Conservation (phyloP, 2,329 filamentous ascomycete genomes). For the Diaporthe vexans region DNA sequence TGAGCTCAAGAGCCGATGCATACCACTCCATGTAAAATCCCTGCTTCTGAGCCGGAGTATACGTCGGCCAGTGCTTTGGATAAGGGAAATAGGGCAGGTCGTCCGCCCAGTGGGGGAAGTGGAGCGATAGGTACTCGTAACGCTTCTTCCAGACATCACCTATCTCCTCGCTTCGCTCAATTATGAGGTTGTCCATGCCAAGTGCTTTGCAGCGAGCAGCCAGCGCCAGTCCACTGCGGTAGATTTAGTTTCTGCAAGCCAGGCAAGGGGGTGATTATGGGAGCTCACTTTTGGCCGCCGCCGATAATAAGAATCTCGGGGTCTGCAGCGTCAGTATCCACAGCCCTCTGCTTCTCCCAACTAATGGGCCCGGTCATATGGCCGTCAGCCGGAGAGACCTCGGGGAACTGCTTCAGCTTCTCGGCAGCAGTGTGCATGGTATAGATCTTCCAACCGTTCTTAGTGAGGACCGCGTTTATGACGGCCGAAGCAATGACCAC, state of each 20-base stretch:
- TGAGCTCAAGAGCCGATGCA: slow-evolving; percentile 72
- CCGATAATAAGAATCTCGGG: background rate
- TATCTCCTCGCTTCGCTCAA: slow-evolving; percentile 64
- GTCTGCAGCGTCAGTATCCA: slow-evolving; percentile 44
- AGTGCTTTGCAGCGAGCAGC: slow-evolving; percentile 69
- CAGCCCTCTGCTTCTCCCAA: slow-evolving; percentile 50
- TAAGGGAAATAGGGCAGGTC: slow-evolving; percentile 73
- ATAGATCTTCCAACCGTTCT: slow-evolving; percentile 52
- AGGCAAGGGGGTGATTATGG: background rate
- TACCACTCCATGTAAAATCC: slow-evolving; percentile 75
- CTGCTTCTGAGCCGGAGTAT: slow-evolving; percentile 77
- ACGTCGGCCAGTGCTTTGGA: slow-evolving; percentile 72
- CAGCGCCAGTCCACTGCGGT: slow-evolving; percentile 53
- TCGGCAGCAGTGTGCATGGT: slow-evolving; percentile 53
- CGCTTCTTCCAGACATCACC: slow-evolving; percentile 73
- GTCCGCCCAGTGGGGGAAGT: slow-evolving; percentile 71
- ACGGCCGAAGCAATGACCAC: slow-evolving; percentile 49
- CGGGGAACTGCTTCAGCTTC: slow-evolving; percentile 50
- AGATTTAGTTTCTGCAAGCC: background rate
- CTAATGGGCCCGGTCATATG: slow-evolving; percentile 52
- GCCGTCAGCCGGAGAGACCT: slow-evolving; percentile 48
- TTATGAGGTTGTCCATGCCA: slow-evolving; percentile 62
- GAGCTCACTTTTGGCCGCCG: slow-evolving; percentile 6
- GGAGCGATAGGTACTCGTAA: slow-evolving; percentile 60
- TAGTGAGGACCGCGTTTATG: slow-evolving; percentile 51